Percentiles rank a stretch among this genome's conserved stretches.
These are phyloP conservation scores for Epichloe elymi DNA, from an alignment of 2,329 filamentous ascomycete genomes.

Conservation along the genomic window DNA sequence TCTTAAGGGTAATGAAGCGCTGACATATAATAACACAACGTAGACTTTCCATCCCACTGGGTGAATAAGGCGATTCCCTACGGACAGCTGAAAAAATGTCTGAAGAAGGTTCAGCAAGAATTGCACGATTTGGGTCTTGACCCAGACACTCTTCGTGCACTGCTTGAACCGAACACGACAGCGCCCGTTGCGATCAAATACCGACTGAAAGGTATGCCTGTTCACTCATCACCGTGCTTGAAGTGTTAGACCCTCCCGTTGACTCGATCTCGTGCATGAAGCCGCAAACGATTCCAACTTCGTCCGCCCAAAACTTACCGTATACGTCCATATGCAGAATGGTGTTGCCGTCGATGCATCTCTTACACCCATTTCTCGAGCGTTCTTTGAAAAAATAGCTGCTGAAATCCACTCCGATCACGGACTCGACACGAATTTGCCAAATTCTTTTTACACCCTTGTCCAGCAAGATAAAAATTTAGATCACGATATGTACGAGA, in stretches of 20 bases:
- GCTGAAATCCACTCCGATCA: conserved; percentile 22
- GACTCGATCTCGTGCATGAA: conserved; percentile 8
- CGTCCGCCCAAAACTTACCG: conserved; percentile 56
- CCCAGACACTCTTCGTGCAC: conserved; percentile 51
- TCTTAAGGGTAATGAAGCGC: not conserved
- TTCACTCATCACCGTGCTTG: not conserved
- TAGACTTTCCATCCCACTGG: conserved; percentile 60
- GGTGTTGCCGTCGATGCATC: conserved; percentile 56
- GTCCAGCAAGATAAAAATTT: not conserved
- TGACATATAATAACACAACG: not conserved
- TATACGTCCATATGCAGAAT: conserved; percentile 53
- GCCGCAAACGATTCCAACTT: conserved; percentile 26
- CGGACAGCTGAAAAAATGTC: conserved; percentile 74
- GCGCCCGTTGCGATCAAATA: conserved; percentile 38
- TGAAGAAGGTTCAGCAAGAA: conserved; percentile 67
- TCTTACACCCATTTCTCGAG: conserved; percentile 50
- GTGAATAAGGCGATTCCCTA: conserved; percentile 70
- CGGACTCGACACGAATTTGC: not conserved
- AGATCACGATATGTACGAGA: conserved; percentile 14
- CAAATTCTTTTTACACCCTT: not conserved
- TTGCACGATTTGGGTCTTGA: conserved; percentile 59
- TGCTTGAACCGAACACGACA: conserved; percentile 41
- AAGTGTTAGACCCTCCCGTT: not conserved
- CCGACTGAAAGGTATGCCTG: conserved; percentile 34
- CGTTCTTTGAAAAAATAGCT: conserved; percentile 49